Evolutionary conservation across 2,329 filamentous ascomycete genomes (phyloP), one percentile per base, ranked within the genome.

Genomic region (Epichloe festucae): DNA sequence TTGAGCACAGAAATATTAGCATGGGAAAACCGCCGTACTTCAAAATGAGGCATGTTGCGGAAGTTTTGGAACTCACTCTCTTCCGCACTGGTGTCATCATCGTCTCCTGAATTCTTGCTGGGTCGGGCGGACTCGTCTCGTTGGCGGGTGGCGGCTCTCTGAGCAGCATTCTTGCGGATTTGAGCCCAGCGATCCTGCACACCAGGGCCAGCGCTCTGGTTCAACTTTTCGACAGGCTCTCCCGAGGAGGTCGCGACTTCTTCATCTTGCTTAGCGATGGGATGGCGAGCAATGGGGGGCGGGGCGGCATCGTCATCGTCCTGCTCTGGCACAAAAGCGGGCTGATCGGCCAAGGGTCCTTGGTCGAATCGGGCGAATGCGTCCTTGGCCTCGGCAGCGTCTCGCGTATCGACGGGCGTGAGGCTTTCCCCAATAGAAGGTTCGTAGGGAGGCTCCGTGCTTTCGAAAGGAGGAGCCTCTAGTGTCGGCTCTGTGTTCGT

Each of bases 21-120:
- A 47, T 38, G 4, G 15, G 31, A 31, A 31, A 31, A 4, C 31
- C 31, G 31, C 31, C 31, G 8, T 11, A 10, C 8, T 31, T 31
- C 31, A 38, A 34, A 23, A 6, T 4, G 17, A 5, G 19, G 2
- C 17, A 38, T 2, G 14, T 4, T 21, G 21, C 14, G 10, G 6
- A 3, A 49, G 3, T 19, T 35, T 41, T 5, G n/a, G 3, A 17
- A 83, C 87, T 78, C 74, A 89, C 86, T 93, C 75, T 95, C 91
- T 77, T 97, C 91, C 52, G 87, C 89, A 63, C 87, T 95, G n/a
- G 87, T 93, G 59, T 95, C 89, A 61, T 93, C 89, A 56, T 91
- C 88, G 17, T 76, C 81, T 53, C 83, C 81, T 7, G 74, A 70
- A 31, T 73, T 73, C 60, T 77, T 78, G 60, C 71, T 78, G 59